These are phyloP conservation scores for Beauveria bassiana DNA, from an alignment of 2,329 filamentous ascomycete species.

Conservation along the genomic window DNA sequence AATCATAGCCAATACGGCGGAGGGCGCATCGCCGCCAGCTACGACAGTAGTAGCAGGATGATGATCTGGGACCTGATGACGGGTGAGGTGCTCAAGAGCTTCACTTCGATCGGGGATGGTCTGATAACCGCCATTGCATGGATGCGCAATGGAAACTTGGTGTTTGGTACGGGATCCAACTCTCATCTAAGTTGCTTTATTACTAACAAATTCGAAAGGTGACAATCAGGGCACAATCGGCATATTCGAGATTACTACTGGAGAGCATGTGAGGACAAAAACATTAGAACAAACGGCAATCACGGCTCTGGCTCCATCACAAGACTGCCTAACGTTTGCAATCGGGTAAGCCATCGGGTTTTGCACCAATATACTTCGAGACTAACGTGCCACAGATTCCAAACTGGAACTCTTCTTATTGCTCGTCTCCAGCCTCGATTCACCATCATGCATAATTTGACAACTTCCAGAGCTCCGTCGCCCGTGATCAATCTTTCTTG, in stretches of 20 bases:
- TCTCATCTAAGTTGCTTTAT: background rate
- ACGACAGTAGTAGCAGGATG: constrained; percentile 81
- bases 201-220: constrained; percentile 42
- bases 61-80: constrained; percentile 97
- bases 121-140: constrained; percentile 71
- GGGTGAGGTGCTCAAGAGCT: constrained; percentile 83
- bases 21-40: constrained; percentile 83
- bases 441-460: constrained; percentile 87
- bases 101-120: constrained; percentile 74
- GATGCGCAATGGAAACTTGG: constrained; percentile 96
- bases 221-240: constrained; percentile 91
- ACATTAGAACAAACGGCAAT: constrained; percentile 91
- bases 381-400: constrained; percentile 53
- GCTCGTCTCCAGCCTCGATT: constrained; percentile 86
- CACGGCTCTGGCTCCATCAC: constrained; percentile 81
- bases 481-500: constrained; percentile 81
- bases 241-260: constrained; percentile 85
- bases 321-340: constrained; percentile 89
- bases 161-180: constrained; percentile 65
- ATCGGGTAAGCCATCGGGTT: constrained; percentile 62
- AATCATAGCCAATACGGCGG: constrained; percentile 82
- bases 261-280: constrained; percentile 82
- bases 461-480: constrained; percentile 74
- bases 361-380: constrained; percentile 10
- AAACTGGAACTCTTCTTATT: constrained; percentile 89